phyloP scores from a whole-genome alignment of 805 yeast species.

The Clavispora santaluciae region DNA sequence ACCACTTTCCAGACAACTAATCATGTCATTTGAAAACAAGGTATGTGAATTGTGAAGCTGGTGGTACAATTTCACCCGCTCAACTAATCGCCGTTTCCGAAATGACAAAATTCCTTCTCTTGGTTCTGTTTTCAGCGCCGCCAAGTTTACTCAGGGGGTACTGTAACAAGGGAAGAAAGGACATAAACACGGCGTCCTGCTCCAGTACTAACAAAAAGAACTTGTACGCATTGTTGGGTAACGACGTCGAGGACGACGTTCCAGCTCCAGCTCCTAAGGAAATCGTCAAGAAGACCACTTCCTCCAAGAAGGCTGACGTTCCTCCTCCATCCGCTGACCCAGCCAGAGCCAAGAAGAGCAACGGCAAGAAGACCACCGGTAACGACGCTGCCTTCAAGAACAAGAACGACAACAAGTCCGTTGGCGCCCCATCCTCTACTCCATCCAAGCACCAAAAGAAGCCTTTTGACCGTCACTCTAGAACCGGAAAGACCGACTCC shows the following conservation, averaged over 20 bases:
- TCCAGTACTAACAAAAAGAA: conserved; percentile 40
- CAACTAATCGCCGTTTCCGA: background rate
- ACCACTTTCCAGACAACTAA: conserved; percentile 10
- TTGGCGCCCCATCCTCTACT: conserved; percentile 49
- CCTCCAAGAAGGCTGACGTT: conserved; percentile 81
- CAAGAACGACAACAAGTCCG: conserved; percentile 60
- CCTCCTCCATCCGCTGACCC: conserved; percentile 81
- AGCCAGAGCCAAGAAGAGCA: conserved; percentile 68
- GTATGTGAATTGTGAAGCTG: conserved; percentile 26
- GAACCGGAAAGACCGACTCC: conserved; percentile 79
- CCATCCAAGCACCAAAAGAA: conserved; percentile 53
- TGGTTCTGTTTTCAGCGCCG: background rate
- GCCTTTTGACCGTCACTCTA: conserved; percentile 80
- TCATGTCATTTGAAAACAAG: conserved; percentile 45
- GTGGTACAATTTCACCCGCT: background rate
- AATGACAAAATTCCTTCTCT: background rate
- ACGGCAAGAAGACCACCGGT: conserved; percentile 61
- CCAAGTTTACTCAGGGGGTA: background rate
- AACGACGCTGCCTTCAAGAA: conserved; percentile 82
- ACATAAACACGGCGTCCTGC: no score
- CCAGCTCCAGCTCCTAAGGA: conserved; percentile 61
- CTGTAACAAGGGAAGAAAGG: no score
- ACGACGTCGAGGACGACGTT: conserved; percentile 80
- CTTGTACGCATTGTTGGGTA: conserved; percentile 79
- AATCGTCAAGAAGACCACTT: conserved; percentile 73